Evolutionary conservation across 169 alveolate genomes (phyloP).

Genomic region (Eimeria necatrix): DNA sequence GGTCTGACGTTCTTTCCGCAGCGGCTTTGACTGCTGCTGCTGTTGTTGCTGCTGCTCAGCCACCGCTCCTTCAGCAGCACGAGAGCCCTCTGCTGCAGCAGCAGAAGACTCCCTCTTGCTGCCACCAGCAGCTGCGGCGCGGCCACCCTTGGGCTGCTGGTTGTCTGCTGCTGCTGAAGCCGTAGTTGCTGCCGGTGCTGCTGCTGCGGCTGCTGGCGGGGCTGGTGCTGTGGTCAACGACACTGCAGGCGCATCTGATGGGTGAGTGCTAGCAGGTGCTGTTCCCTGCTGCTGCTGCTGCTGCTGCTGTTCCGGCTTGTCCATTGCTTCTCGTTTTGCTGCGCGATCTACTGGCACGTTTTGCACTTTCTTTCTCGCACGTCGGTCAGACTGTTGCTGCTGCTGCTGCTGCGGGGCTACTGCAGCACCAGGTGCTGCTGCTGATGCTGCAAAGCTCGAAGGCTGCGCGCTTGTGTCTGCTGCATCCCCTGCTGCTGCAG

Average conservation of each 20-base stretch:
- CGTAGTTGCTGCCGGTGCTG: neutral
- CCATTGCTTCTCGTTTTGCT: conserved; percentile 23
- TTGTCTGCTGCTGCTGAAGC: neutral
- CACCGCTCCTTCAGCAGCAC: neutral
- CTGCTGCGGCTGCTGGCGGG: neutral
- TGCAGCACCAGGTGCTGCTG: neutral
- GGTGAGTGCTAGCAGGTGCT: neutral
- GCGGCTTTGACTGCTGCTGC: neutral
- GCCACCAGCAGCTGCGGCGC: conserved; percentile 18
- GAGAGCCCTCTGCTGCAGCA: neutral
- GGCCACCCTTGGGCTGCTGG: conserved; percentile 24
- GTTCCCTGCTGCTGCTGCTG: conserved; percentile 29
- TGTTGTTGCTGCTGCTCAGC: neutral
- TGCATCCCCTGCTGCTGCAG: neutral
- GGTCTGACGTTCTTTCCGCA: conserved; percentile 2
- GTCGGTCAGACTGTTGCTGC: conserved; percentile 31
- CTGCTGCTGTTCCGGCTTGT: conserved; percentile 38
- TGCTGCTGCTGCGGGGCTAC: neutral
- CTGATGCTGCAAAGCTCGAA: neutral
- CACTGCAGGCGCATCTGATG: neutral
- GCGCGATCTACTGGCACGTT: conserved; percentile 17
- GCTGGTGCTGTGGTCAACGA: neutral
- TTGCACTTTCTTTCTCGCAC: conserved; percentile 42
- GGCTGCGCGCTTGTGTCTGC: neutral
- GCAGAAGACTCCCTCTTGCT: conserved; percentile 32